Conservation (phyloP, 2,329 filamentous ascomycete genomes). For the Colletotrichum lindemuthianum region DNA sequence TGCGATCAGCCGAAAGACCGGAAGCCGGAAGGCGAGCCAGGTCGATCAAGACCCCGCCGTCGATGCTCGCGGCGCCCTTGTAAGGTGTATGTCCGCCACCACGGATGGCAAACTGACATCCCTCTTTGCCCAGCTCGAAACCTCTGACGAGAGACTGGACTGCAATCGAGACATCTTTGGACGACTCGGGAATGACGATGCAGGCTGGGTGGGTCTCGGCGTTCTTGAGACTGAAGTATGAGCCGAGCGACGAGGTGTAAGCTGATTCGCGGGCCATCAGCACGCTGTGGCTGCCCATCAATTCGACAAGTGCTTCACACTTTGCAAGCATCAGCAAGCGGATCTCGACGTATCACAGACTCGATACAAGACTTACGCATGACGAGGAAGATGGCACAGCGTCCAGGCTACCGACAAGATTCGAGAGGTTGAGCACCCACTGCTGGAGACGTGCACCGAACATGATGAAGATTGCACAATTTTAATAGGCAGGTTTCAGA, state of each 20-base stretch:
- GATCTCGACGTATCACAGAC: neutral
- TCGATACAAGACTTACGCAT: neutral
- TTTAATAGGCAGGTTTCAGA: neutral
- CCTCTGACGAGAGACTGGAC: neutral
- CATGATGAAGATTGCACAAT: neutral
- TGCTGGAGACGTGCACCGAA: constrained; percentile 12
- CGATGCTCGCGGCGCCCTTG: constrained; percentile 33
- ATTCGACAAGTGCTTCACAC: constrained; percentile 11
- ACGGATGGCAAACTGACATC: constrained; percentile 28
- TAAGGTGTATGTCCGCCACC: constrained; percentile 26
- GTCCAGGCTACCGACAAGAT: neutral
- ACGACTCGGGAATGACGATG: constrained; percentile 21
- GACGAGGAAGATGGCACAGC: neutral
- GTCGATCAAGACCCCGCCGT: constrained; percentile 25
- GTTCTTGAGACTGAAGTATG: constrained; percentile 19
- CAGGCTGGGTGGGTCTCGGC: constrained; percentile 20
- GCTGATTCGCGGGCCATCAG: neutral
- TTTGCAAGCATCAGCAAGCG: neutral
- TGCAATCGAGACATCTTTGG: constrained; percentile 28
- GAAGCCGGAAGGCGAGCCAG: neutral
- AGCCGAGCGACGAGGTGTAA: constrained; percentile 9
- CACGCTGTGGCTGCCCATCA: neutral
- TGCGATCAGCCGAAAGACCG: constrained; percentile 42
- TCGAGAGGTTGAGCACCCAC: neutral
- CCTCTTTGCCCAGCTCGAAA: neutral